These are phyloP conservation scores for Thielaviopsis populi DNA, from an alignment of 2,329 filamentous ascomycete species.

Conservation along the genomic window DNA sequence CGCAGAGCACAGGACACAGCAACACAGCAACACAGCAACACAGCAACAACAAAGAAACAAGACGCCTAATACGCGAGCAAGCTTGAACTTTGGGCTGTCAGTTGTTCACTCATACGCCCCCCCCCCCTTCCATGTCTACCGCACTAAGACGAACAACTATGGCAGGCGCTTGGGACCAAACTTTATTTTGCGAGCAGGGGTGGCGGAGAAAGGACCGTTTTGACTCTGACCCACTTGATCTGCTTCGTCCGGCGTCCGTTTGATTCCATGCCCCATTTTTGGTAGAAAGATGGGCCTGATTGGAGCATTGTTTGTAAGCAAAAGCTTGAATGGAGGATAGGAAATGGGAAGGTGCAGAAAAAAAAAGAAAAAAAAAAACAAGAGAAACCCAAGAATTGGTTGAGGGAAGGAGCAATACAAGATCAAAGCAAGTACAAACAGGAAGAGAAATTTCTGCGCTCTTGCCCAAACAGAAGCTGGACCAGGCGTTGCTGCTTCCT, in stretches of 20 bases:
- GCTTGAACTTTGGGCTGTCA: neutral
- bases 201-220: neutral
- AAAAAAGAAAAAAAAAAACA: neutral
- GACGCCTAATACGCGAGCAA: neutral
- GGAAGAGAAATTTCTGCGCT: neutral
- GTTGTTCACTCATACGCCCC: neutral
- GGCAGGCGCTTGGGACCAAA: conserved; percentile 5
- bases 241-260: neutral
- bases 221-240: neutral
- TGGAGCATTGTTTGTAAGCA: neutral
- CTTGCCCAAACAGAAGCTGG: too few relatives aligned
- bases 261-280: neutral
- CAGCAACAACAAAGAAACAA: too few relatives aligned
- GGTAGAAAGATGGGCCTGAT: neutral
- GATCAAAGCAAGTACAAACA: neutral
- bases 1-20: too few relatives aligned
- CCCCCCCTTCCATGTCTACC: neutral
- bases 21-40: too few relatives aligned
- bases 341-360: neutral
- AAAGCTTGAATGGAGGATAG: neutral
- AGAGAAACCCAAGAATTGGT: neutral
- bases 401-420: neutral
- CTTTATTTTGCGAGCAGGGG: conserved; percentile 2
- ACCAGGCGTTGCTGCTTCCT: too few relatives aligned
- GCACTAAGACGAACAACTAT: neutral